Percentiles rank a stretch among this genome's conserved stretches.
Evolutionary conservation across 2,329 filamentous ascomycete genomes (phyloP).

Genomic region (Penicillium fuscoglaucum): DNA sequence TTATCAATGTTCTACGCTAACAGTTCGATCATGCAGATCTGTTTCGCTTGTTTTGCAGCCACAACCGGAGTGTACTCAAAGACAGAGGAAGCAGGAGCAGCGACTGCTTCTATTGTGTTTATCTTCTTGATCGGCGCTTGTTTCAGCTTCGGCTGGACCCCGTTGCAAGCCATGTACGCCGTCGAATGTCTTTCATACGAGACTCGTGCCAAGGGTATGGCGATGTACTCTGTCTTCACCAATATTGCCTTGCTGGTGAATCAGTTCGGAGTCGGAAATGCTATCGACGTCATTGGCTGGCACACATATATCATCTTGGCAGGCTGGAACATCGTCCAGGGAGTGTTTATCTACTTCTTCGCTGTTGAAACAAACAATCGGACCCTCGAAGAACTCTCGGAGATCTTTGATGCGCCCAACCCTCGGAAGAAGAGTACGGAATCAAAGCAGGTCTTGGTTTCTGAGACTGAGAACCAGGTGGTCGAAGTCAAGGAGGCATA

Average conservation of each 20-base stretch:
- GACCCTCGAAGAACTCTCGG: conserved; percentile 36
- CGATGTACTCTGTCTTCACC: conserved; percentile 49
- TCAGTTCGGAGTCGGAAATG: conserved; percentile 50
- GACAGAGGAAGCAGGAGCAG: conserved; percentile 43
- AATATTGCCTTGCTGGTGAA: conserved; percentile 50
- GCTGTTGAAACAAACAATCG: conserved; percentile 37
- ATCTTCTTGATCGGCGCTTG: conserved; percentile 54
- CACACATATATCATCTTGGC: conserved; percentile 55
- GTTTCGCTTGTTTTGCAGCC: conserved; percentile 3
- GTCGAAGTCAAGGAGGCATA: background rate
- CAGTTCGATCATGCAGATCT: background rate
- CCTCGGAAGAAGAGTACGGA: conserved; percentile 36
- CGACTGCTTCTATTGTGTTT: conserved; percentile 45
- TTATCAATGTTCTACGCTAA: background rate
- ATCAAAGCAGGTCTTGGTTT: conserved; percentile 40
- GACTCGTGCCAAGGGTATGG: conserved; percentile 59
- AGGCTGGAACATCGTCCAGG: conserved; percentile 33
- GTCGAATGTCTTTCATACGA: conserved; percentile 57
- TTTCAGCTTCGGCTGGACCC: conserved; percentile 52
- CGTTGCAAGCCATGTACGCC: conserved; percentile 52
- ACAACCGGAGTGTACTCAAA: conserved; percentile 8
- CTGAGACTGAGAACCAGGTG: background rate
- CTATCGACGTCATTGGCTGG: conserved; percentile 54
- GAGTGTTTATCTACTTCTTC: conserved; percentile 33
- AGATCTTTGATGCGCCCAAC: conserved; percentile 42